Evolutionary conservation across 768 basidiomycete species (phyloP), one percentile per base, ranked within the genome.

Genomic region (Boletus insuetus): DNA sequence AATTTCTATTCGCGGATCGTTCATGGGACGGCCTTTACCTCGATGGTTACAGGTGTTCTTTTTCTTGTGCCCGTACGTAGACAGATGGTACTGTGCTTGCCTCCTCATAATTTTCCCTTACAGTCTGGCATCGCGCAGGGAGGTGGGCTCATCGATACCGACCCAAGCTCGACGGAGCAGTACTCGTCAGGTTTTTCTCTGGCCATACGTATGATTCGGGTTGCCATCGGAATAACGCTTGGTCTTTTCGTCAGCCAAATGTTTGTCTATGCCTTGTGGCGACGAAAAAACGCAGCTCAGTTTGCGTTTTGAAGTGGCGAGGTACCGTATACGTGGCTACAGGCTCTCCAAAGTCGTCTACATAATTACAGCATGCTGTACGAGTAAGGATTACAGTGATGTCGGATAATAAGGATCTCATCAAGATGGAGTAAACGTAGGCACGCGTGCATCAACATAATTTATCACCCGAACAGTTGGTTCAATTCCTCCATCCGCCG

Each of bases 11-110:
- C 89, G 35, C 81, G 90, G 17, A 70, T 87, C 17, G 76, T 85
- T 54, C 78, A 84, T 29, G 91, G 90, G 49, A 92, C 90, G 3
- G 90, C 92, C 4, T 94, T 94, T 69, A 91, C 90, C 0, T 84
- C 87, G 12, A 94, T 93, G 89, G 88, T 93, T n/a, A 89, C 91
- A 3, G 89, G 89, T n/a, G 87, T 95, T n/a, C 72, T 93, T 46
- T 93, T 94, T 70, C 76, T 94, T 20, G 91, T 94, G 12, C 91
- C 92, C 45, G 92, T 93, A 68, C 69, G 89, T 74, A 45, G 40
- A 47, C 37, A 8, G 41, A 43, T 34, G 22, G 26, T n/a, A 47
- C 19, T 26, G 38, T 38, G 24, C 44, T 11, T 52, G 49, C 31
- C 32, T 17, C 26, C 51, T 66, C 37, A 70, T 60, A 56, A 60